Evolutionary conservation across 2,329 filamentous ascomycete species (phyloP), one percentile per base, ranked within the genome.

Genomic region (Aspergillus bombycis): DNA sequence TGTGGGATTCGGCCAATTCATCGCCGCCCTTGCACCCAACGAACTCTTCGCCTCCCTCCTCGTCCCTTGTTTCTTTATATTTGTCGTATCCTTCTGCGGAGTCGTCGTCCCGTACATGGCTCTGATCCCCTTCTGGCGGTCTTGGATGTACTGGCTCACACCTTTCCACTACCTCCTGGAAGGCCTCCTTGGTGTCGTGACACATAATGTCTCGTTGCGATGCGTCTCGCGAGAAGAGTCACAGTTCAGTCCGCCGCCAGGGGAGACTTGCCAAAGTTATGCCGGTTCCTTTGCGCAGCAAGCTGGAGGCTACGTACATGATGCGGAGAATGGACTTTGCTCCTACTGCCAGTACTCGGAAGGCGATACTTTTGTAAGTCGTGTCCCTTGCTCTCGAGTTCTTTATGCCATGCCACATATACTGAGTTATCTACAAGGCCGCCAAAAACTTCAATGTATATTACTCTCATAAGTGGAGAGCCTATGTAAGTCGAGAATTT

Each of bases 1-100:
- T 67, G 77, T 88, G 61, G 84, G 86, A 23, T 88, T 90, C 60
- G 88, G 88, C 0, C 88, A 91, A 70, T 85, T 86, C 45, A 90
- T 92, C 61, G 89, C 89, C 0, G 81, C 89, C 0, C 86, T 90
- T 64, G 80, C 86, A 1, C 88, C 89, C 1, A 91, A 91, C 71
- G 87, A 88, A 64, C 78, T 90, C 4, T 81, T 91, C 21, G 89
- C 89, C 1, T 88, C 86, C 4, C 77, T 91, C 0, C 79, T 91
- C 0, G 88, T 91, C 0, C 89, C 90, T 0, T 74, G 90, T 4
- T 90, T 91, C 76, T 90, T 91, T 78, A 84, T 89, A 30, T 91
- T 87, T 46, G 80, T 92, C 3, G 83, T 92, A 10, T 86, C 85
- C 1, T 93, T 94, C 80, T 93, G 90, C 69, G 91, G 91, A 65